These are phyloP conservation scores for Cardamine occulta DNA, from an alignment of 345 rosid species.

Conservation along the genomic window DNA sequence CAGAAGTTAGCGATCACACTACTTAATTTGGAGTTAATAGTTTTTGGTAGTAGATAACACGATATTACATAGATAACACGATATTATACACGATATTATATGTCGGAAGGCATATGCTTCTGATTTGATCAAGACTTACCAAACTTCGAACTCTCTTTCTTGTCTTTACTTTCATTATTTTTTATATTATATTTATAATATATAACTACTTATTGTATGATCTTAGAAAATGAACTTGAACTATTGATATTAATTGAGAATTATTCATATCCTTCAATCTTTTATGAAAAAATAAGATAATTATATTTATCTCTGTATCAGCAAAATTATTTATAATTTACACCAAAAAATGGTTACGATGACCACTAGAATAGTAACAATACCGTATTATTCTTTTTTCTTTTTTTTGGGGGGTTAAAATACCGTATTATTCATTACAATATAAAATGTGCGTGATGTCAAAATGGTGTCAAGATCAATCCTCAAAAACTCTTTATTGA, in stretches of 20 bases:
- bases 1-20: too few relatives aligned
- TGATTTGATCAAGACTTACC: too few relatives aligned
- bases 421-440: conserved; percentile 2
- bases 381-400: not conserved
- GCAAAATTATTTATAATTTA: not conserved
- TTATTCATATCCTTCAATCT: not conserved
- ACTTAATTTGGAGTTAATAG: too few relatives aligned
- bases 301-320: not conserved
- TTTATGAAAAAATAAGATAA: not conserved
- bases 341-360: not conserved
- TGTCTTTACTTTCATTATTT: too few relatives aligned
- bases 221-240: not conserved
- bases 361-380: conserved; percentile 1
- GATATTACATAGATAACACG: too few relatives aligned
- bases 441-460: not conserved
- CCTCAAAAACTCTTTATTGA: not conserved
- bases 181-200: too few relatives aligned
- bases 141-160: too few relatives aligned
- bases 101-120: too few relatives aligned
- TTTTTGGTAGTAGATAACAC: too few relatives aligned
- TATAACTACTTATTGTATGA: not conserved
- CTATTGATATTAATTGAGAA: not conserved
- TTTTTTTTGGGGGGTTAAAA: not conserved
- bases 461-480: conserved; percentile 2
- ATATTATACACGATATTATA: too few relatives aligned